These are phyloP conservation scores for Solanum hybrid DNA, from an alignment of 305 asterid genomes.

Conservation along the genomic window DNA sequence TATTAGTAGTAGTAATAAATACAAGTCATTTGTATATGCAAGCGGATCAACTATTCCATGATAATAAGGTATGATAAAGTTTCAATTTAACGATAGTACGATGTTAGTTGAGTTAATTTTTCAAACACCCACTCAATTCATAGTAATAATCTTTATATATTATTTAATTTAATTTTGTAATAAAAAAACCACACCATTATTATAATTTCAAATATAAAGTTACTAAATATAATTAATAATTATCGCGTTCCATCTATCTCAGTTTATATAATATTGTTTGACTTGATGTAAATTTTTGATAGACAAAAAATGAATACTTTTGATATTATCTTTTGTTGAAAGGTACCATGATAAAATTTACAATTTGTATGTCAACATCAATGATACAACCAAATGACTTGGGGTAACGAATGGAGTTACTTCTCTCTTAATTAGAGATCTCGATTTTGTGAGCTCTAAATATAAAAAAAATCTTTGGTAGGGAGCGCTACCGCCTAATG, in stretches of 20 bases:
- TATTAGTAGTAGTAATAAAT: not conserved
- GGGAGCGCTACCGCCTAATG: not conserved
- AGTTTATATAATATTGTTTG: too few relatives aligned
- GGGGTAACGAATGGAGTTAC: not conserved
- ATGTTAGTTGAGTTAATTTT: not conserved
- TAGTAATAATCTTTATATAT: not conserved
- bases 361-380: not conserved
- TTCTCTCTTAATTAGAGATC: too few relatives aligned
- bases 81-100: not conserved
- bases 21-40: not conserved
- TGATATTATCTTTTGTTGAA: not conserved
- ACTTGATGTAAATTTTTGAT: too few relatives aligned
- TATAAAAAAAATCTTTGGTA: too few relatives aligned
- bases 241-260: too few relatives aligned
- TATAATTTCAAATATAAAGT: too few relatives aligned
- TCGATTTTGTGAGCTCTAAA: too few relatives aligned
- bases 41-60: not conserved
- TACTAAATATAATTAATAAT: too few relatives aligned
- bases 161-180: not conserved
- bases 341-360: too few relatives aligned
- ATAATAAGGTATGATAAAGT: not conserved
- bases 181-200: too few relatives aligned
- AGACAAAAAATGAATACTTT: too few relatives aligned
- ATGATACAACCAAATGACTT: not conserved
- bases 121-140: not conserved